Base-by-base conservation (phyloP, 345 rosid species). In the Triadica sebifera region DNA sequence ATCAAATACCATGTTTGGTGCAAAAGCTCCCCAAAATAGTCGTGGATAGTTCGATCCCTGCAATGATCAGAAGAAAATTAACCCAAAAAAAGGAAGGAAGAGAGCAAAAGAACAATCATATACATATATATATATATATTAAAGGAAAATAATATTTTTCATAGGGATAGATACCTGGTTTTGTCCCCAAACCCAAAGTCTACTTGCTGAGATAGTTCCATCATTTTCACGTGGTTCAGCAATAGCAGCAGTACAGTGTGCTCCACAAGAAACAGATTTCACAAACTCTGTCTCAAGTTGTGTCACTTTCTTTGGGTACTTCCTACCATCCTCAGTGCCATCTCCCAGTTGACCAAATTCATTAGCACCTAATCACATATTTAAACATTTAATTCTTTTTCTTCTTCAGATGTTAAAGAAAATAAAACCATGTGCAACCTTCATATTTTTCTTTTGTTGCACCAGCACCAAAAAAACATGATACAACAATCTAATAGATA, bases 161-260 rank as follows among this genome's bases (percentile, higher is more conserved):
- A 59, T 12, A 29, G 63, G 46, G 29, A 39, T 17, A 68, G 13
- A 52, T 24, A 91, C 99, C 92, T 93, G 99, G 83, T 95, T 93
- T 88, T 95, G 99, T 15, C 99, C 99, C 98, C 99, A 95, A 86
- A 95, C 89, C 97, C 99, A 93, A 56, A 95, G 97, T 73, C 99
- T 89, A 20, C 92, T 82, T 0, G 65, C 77, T 51, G 94, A 87
- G 65, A 86, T 76, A 67, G 88, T 83, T 73, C 91, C 96, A 74
- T 90, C 94, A 78, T 89, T 93, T 59, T 87, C 86, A 77, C 87
- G 84, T 60, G 98, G 92, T 61, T 88, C 90, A 0, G 94, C 97
- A 75, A 95, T 82, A 78, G 96, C 96, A 61, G 89, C 97, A 45
- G 97, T 88, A 80, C 98, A 95, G 78, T 91, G 90, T 46, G 93